Evolutionary conservation across 768 basidiomycete genomes (phyloP), one percentile per base, ranked within the genome.

Genomic region (Hortiboletus campestris): DNA sequence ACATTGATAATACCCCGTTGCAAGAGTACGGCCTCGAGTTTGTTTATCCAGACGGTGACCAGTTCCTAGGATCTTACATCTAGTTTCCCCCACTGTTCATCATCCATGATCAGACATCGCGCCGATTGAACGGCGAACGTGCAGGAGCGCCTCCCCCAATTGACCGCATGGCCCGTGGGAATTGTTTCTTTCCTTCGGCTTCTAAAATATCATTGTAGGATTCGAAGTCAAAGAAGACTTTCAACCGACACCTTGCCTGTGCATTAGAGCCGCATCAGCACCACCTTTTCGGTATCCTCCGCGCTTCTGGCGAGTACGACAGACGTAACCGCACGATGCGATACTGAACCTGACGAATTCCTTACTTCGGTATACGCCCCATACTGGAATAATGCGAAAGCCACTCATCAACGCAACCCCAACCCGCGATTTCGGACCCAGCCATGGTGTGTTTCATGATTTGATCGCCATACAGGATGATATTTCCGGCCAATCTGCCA

Each of bases 331-430:
- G 61, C 50, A 42, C 32, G 60, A 64, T 35, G 50, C 38, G 11
- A 80, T 63, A 83, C 84, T 4, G 85, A 74, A 7, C 80, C 84
- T 16, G 85, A 85, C 17, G 64, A 69, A 14, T 88, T 88, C 65
- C 85, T 86, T 1, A 85, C 85, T 3, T 79, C 83, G 2, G 71
- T 77, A 22, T 88, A 81, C n/a, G n/a, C n/a, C n/a, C 63, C 79
- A 43, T 89, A 88, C 67, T 87, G 82, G 74, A 89, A 89, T 64
- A 69, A 79, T 58, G 84, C 87, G 10, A 89, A 85, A 0, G 83
- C 81, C 32, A 89, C 86, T n/a, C n/a, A 4, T 80, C 80, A 22
- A 81, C 76, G 1, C 88, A 89, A 67, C 82, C 82, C 6, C 88
- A 89, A 67, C 87, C 87, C 2, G 78, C 88, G 28, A 78, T 89